Base-by-base conservation (phyloP, 768 basidiomycete species). In the Holtermannia corniformis region DNA sequence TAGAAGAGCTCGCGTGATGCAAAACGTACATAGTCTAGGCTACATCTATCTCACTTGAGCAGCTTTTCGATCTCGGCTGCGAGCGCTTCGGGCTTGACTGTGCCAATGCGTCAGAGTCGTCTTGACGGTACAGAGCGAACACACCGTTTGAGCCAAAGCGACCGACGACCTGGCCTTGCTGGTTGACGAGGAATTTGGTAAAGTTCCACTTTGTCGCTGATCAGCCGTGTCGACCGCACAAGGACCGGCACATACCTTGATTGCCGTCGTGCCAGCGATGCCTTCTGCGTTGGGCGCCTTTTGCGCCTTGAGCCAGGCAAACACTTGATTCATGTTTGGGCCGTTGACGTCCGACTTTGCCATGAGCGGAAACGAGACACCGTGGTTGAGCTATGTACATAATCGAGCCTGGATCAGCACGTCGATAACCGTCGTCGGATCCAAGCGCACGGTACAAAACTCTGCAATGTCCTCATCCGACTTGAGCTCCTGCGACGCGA, bases 291-390 rank as follows among this genome's bases (percentile, higher is more conserved):
- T 47, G 2, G 46, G 47, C 0, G 85, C 61, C 69, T 88, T 87
- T 72, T 87, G 76, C 23, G 76, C 74, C 76, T 95, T 93, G 59
- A 93, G 78, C 80, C 82, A 91, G 54, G 84, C 79, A 77, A 79
- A 92, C 0, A 90, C 72, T 60, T 85, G 80, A 73, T 90, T 90
- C 54, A 86, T 81, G 59, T 78, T 75, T 60, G 84, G 81, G 2
- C 91, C 91, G 70, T 95, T 96, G 40, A 95, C 92, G 48, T 95
- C 87, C 25, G 65, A 62, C 62, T 93, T 96, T 75, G 82, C 85
- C 83, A 87, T 86, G 47, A 96, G 74, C 11, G 87, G 87, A 77
- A 93, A 93, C 5, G 80, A 81, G 23, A 96, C 90, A 16, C 87
- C 87, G 68, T 91, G 83, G 76, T 91, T 93, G 56, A 81, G 64